Evolutionary conservation across 495 filamentous ascomycete genomes (phyloP).

Genomic region (Parathielavia hyrcaniae): DNA sequence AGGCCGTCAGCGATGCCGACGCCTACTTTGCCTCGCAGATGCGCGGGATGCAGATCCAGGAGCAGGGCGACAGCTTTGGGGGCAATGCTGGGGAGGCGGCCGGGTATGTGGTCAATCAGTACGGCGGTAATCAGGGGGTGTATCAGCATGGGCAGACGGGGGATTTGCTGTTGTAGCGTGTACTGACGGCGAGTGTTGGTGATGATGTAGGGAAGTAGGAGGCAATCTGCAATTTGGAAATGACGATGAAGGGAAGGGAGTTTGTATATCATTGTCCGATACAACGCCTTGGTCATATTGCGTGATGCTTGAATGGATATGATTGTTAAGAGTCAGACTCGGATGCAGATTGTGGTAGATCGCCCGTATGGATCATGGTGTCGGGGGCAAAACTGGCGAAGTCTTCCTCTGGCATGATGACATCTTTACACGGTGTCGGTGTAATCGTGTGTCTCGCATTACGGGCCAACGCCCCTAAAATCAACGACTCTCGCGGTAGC

Average conservation of each 20-base stretch:
- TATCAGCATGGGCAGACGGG: slow-evolving; percentile 49
- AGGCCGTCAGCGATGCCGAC: slow-evolving; percentile 76
- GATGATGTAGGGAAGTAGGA: neutral
- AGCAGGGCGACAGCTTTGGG: slow-evolving; percentile 45
- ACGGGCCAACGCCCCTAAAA: neutral
- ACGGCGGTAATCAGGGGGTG: slow-evolving; percentile 49
- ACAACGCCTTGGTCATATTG: too few relatives aligned
- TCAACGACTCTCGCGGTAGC: neutral
- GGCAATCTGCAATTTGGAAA: too few relatives aligned
- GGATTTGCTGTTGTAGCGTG: slow-evolving; percentile 51
- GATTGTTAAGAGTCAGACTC: too few relatives aligned
- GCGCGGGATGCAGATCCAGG: slow-evolving; percentile 58
- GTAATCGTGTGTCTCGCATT: too few relatives aligned
- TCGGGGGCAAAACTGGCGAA: too few relatives aligned
- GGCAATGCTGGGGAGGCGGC: slow-evolving; percentile 37
- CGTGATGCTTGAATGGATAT: too few relatives aligned
- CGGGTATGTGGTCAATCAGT: slow-evolving; percentile 65
- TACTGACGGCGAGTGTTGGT: too few relatives aligned
- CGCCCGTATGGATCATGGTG: too few relatives aligned
- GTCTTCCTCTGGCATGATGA: too few relatives aligned
- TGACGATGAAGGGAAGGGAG: neutral
- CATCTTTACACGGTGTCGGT: too few relatives aligned
- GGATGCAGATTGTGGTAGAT: too few relatives aligned
- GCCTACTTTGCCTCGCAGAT: slow-evolving; percentile 77
- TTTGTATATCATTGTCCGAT: too few relatives aligned